Base-by-base conservation (phyloP, 2,329 filamentous ascomycete species). In the Bipolaris zeicola region DNA sequence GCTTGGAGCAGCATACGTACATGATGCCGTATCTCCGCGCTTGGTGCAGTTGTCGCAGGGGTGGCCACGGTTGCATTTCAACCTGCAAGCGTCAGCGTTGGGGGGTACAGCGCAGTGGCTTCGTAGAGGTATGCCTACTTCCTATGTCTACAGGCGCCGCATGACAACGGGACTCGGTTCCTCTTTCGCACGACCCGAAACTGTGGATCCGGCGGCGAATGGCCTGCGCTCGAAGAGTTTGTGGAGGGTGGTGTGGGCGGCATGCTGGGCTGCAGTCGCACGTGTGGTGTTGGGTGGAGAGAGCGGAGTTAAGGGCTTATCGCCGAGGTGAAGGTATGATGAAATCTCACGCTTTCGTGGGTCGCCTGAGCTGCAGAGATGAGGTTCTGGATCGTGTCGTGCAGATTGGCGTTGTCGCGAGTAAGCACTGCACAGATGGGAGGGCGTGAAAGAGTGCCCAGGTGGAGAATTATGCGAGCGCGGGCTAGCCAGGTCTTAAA, bases 1-100 rank as follows among this genome's bases (percentile, higher is more conserved):
- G 50, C 77, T 81, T 33, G 81, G 78, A 66, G 83, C 80, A 44
- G 92, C 92, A 80, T 97, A 98, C 64, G 89, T 90, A 79, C 94
- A 98, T 55, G 91, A 89, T 52, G 84, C 79, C 13, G 89, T 88
- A 76, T 93, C 91, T 64, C 87, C 91, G 68, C 92, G 89, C 79
- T 96, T 96, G 57, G 91, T 87, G 77, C 94, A 98, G 74, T 98
- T 98, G 78, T 95, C 92, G 79, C 92, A 98, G 53, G 94, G 94
- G 64, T 92, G 87, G 61, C 86, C 87, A 71, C 95, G 88, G 77
- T 98, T 96, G 81, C 94, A 98, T 85, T 97, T 97, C 77, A 95
- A 85, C 69, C 83, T 87, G 61, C 57, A 43, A 47, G 26, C 47
- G 61, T 74, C 52, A 73, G 66, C 55, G 46, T 52, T 36, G 20